Base-by-base conservation (phyloP, 352 stramenopile genomes). In the Phytophthora niederhauseri region DNA sequence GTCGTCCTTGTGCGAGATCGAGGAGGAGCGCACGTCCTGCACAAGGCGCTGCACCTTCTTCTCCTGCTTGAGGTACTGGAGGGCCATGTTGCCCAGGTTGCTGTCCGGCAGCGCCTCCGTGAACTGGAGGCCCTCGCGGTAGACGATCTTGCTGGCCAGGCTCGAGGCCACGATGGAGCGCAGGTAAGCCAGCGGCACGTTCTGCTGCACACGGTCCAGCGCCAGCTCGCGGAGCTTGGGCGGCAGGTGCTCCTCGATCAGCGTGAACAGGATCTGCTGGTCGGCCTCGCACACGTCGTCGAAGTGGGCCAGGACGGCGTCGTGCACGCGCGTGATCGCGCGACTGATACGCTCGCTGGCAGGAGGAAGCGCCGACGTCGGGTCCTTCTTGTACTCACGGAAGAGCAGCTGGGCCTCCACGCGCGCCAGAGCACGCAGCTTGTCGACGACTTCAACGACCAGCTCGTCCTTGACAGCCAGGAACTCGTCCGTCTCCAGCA, bases 371-470 rank as follows among this genome's bases (percentile, higher is more conserved):
- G 91, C 83, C 0, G 81, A 87, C 43, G 85, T 70, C 45, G 86
- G 87, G 77, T 94, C 82, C 68, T 92, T 93, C 81, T 93, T 96
- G 82, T 98, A 98, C 84, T 99, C 97, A n/a, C 96, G 89, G 85
- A 99, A 99, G 3, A 99, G 83, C 41, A 99, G 82, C 74, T 99
- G 90, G 24, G 97, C 98, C 65, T 99, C 97, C 49, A 98, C 78
- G 34, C 95, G 87, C 8, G 97, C 97, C 56, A 98, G 75, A 43
- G 95, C 71, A 41, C 96, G 87, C 3, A 99, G 81, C 77, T 98
- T 98, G 34, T 94, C 91, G 5, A 99, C 83, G 20, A 99, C 97
- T 70, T 99, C 90, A 1, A 84, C 68, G 2, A 99, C 97, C 30
- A 97, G 74, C 63, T 94, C 88, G 55, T 95, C 84, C 81, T 99